These are phyloP conservation scores for Stachybotrys chlorohalonatus DNA, from an alignment of 2,329 filamentous ascomycete species.

Conservation along the genomic window DNA sequence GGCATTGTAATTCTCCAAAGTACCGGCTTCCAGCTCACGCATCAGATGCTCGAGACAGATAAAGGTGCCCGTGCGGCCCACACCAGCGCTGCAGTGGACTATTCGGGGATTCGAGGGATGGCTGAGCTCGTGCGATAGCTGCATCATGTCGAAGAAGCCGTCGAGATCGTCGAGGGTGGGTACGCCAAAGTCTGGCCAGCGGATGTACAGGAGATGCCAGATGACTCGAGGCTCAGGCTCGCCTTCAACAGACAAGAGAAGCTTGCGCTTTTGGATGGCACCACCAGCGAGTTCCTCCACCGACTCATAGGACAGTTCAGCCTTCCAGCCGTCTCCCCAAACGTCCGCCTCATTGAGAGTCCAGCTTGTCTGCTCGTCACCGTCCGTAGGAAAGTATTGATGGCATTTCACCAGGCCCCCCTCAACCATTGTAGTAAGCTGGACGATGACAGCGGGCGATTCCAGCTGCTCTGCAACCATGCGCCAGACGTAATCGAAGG, in stretches of 20 bases:
- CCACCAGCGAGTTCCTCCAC: conserved; percentile 45
- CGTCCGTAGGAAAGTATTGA: conserved; percentile 66
- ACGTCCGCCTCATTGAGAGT: conserved; percentile 54
- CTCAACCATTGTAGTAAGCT: conserved; percentile 88
- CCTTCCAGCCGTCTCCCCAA: conserved; percentile 59
- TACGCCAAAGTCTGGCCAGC: conserved; percentile 86
- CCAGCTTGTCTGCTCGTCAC: conserved; percentile 41
- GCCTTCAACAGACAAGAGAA: conserved; percentile 47
- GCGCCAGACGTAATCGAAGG: conserved; percentile 80
- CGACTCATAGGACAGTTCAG: conserved; percentile 58
- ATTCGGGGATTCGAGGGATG: conserved; percentile 59
- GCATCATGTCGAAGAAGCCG: conserved; percentile 61
- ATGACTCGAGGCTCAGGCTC: conserved; percentile 48
- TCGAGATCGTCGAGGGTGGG: conserved; percentile 59
- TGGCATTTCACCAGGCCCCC: conserved; percentile 72
- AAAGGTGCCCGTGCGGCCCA: conserved; percentile 90
- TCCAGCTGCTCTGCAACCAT: conserved; percentile 78
- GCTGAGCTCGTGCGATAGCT: conserved; percentile 50
- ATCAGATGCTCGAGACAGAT: conserved; percentile 92
- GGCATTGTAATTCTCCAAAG: conserved; percentile 42
- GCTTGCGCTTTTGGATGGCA: conserved; percentile 64
- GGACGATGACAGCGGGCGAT: conserved; percentile 75
- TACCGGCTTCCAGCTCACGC: conserved; percentile 68
- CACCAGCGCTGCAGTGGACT: conserved; percentile 82
- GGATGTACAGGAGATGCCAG: conserved; percentile 77